Evolutionary conservation across 1,284 basidiomycete species (phyloP), one percentile per base, ranked within the genome.

Genomic region (Papiliotrema flavescens): DNA sequence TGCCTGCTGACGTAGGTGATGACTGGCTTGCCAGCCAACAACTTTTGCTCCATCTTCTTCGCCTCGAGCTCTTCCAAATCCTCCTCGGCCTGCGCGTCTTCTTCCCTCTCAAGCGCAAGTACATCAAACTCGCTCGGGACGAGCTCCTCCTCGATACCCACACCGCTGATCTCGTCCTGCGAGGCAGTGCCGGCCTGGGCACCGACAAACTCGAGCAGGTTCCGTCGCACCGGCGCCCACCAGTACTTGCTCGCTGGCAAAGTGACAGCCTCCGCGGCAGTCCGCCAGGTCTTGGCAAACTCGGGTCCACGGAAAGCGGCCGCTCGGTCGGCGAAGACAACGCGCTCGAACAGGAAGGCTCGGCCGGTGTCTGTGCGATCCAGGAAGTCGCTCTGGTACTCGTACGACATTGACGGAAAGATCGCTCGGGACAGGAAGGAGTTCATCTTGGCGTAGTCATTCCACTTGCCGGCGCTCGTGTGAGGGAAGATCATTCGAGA

Each of bases 1-100:
- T 94, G 90, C 14, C 90, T 80, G 13, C 86, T 89, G 59, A 94
- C 83, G 67, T 93, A 92, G 11, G 89, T 92, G 74, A 93, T 90
- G 32, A 92, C 90, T 19, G 76, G 80, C 56, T 70, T 75, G 32
- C 68, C 68, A 15, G 63, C 53, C 17, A 66, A 55, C 6, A 60
- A 46, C 52, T 62, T 64, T 26, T 54, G 56, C 40, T 58, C 49
- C 20, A 39, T 47, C 20, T 59, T 17, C 42, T 62, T 49, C 39
- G 62, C 61, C 35, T 58, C 20, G 32, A 54, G 19, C 22, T 59
- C 64, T 36, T 64, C 53, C 40, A 54, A 53, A 50, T 65, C 62
- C 36, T 63, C 63, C 7, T 56, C 63, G 11, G 28, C 5, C 47
- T 59, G 42, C 13, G 56, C 65, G 2, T 52, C 64, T 35, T 66